Evolutionary conservation across 2,329 filamentous ascomycete genomes (phyloP).

Genomic region (Mycosphaerella arachidis): DNA sequence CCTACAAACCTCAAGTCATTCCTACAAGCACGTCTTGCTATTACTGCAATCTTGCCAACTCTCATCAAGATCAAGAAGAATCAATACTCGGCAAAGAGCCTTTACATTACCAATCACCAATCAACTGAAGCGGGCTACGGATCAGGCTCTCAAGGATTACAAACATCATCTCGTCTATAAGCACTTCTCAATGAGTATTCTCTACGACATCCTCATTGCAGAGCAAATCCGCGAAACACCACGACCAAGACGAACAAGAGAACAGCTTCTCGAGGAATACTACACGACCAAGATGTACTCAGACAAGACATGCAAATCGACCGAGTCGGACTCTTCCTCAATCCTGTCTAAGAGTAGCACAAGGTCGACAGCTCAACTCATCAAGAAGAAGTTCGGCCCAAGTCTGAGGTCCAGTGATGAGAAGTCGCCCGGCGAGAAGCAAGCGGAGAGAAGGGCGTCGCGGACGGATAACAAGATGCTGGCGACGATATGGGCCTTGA

Average conservation of each 20-base stretch:
- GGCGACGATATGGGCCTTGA: constrained; percentile 7
- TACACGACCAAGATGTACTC: neutral
- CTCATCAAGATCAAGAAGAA: neutral
- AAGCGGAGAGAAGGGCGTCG: constrained; percentile 5
- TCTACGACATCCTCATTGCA: neutral
- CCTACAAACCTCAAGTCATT: neutral
- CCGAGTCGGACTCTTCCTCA: neutral
- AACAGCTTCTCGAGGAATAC: neutral
- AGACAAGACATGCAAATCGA: neutral
- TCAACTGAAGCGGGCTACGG: neutral
- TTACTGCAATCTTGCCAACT: neutral
- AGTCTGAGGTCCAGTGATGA: neutral
- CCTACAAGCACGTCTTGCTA: neutral
- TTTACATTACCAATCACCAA: neutral
- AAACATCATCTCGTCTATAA: neutral
- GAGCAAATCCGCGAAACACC: neutral
- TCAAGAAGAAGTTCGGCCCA: constrained; percentile 15
- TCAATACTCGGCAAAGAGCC: neutral
- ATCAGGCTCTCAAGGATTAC: neutral
- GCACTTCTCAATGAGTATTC: neutral
- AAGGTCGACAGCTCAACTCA: constrained; percentile 1
- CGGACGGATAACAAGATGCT: constrained; percentile 9
- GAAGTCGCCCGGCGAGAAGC: constrained; percentile 11
- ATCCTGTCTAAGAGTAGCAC: neutral
- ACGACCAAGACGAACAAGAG: neutral